These are phyloP conservation scores for Nannochloropsis gaditana DNA, from an alignment of 108 stramenopile species.

Conservation along the genomic window DNA sequence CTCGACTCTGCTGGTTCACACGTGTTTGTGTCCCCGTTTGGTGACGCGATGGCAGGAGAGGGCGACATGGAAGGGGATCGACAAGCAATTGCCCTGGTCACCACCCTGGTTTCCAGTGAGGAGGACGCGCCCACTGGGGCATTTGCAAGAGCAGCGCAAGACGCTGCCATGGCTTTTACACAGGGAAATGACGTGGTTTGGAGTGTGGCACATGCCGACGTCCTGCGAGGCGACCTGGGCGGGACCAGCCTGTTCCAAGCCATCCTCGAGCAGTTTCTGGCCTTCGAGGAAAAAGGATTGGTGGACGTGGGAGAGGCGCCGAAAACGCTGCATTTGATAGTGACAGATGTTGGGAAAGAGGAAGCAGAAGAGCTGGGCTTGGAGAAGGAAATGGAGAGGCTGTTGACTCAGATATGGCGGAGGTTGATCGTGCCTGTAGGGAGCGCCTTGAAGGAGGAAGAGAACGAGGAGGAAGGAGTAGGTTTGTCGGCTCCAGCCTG, in stretches of 20 bases:
- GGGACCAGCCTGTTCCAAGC: not conserved
- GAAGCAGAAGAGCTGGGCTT: not conserved
- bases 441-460: not conserved
- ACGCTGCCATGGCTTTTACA: not conserved
- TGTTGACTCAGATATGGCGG: not conserved
- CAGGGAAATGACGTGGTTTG: not conserved
- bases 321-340: not conserved
- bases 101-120: constrained; percentile 4
- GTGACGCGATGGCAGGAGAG: not conserved
- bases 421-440: constrained; percentile 4
- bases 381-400: not conserved
- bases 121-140: not conserved
- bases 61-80: constrained; percentile 5
- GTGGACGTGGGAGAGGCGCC: not conserved
- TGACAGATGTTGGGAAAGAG: not conserved
- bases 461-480: not conserved
- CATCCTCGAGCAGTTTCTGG: not conserved
- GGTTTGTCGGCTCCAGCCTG: not conserved
- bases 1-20: not conserved
- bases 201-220: not conserved
- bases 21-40: not conserved
- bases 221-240: not conserved
- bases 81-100: not conserved
- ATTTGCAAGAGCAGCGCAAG: not conserved
- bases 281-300: not conserved